Base-by-base conservation (phyloP, 2,329 filamentous ascomycete genomes). In the Tolypocladium ovalisporum region DNA sequence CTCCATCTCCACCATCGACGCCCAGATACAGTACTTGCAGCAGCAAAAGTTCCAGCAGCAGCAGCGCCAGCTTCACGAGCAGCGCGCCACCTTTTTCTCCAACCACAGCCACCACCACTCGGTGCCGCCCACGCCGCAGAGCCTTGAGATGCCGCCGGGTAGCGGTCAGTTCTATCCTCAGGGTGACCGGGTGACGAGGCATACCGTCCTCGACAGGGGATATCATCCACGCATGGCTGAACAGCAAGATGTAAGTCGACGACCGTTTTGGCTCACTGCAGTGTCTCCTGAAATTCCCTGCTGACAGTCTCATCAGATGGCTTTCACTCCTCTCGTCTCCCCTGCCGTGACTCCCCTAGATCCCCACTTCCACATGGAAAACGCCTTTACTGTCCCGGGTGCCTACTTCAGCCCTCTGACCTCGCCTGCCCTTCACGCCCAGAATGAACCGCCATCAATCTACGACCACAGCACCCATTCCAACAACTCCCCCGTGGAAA, bases 291-390 rank as follows among this genome's bases (percentile, higher is more conserved):
- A 32, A 42, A 49, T 24, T 15, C 10, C 22, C 17, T 24, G 39
- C 34, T 56, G 24, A 56, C 55, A 7, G 15, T n/a, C 4, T 19
- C 24, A 55, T 34, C 65, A 87, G 83, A 84, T 89, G 81, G 78
- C 85, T 12, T 92, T 92, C 67, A 93, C 89, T 2, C 89, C 89
- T 1, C 79, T 93, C 35, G 88, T 89, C 13, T 92, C 89, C 22
- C 89, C 89, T n/a, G 89, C 88, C 5, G 88, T 93, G 49, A 92
- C 89, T 2, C 89, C 89, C 27, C 78, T 91, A 54, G 89, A 92
- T 66, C 78, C 82, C 47, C 84, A 86, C 62, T 90, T 89, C 67
- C 77, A 80, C 52, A 74, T 82, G 59, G 81, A 84, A 29, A 73
- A 72, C 36, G 74, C 76, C 53, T 89, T 84, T 64, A 79, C 81